Percentiles rank a stretch among this genome's conserved stretches.
Conservation (phyloP, 805 yeast genomes). For the Middelhovenomyces tepae region DNA sequence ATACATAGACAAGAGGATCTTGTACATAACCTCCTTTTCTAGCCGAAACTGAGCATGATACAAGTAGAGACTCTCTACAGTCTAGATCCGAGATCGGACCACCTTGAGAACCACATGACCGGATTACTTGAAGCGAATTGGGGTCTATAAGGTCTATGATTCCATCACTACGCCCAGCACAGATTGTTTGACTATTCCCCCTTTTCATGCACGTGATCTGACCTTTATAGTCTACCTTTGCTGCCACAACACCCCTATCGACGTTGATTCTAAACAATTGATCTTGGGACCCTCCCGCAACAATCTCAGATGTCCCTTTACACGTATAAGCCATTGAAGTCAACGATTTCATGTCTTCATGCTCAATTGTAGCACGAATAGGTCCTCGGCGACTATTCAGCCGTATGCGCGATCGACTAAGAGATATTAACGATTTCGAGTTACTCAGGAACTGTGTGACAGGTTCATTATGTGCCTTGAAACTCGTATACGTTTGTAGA, state of each 20-base stretch:
- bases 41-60: slow-evolving; percentile 71
- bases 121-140: slow-evolving; percentile 23
- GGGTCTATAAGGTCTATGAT: slow-evolving; percentile 30
- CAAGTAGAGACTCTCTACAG: slow-evolving; percentile 27
- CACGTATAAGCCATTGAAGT: slow-evolving; percentile 21
- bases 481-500: slow-evolving; percentile 49
- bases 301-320: slow-evolving; percentile 26
- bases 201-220: slow-evolving; percentile 24
- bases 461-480: slow-evolving; percentile 41
- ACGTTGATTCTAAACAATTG: slow-evolving; percentile 27
- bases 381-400: slow-evolving; percentile 53
- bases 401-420: slow-evolving; percentile 44
- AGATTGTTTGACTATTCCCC: slow-evolving; percentile 25
- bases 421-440: slow-evolving; percentile 48
- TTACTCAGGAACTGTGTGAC: slow-evolving; percentile 47
- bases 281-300: slow-evolving; percentile 24
- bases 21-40: slow-evolving; percentile 49
- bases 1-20: slow-evolving; percentile 79
- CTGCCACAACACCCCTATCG: slow-evolving; percentile 28
- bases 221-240: slow-evolving; percentile 18
- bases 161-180: slow-evolving; percentile 28
- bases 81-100: slow-evolving; percentile 33
- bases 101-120: slow-evolving; percentile 27
- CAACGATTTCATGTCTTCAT: slow-evolving; percentile 21
- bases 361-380: slow-evolving; percentile 27